Conservation (phyloP, 2,329 filamentous ascomycete genomes). For the Fusarium acutatum region DNA sequence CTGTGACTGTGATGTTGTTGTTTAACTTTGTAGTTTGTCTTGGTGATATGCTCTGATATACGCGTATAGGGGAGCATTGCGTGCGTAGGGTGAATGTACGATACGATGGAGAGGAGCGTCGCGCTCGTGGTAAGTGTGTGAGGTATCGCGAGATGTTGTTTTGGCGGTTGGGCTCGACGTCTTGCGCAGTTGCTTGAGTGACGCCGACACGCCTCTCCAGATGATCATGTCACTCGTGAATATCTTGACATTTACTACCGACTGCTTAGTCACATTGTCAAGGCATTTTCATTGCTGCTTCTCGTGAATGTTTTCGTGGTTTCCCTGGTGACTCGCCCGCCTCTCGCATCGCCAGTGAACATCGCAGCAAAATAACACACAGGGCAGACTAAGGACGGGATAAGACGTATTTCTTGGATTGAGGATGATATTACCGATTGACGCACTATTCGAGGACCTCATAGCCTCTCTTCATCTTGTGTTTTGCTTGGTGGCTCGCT, state of each 20-base stretch:
- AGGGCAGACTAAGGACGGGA: background rate
- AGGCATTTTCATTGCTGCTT: accelerated
- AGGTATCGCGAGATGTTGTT: background rate
- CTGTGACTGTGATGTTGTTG: background rate
- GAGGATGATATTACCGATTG: accelerated
- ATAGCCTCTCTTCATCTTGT: accelerated
- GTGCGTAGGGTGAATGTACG: background rate
- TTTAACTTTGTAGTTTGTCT: background rate
- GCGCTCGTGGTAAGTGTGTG: accelerated
- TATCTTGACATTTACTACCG: background rate
- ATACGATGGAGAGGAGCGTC: accelerated
- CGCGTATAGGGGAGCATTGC: background rate
- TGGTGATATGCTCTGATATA: background rate
- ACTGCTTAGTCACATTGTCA: background rate
- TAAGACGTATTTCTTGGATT: background rate
- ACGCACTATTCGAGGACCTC: accelerated
- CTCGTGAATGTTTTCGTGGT: accelerated
- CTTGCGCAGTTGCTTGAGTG: background rate
- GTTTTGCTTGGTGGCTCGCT: no score
- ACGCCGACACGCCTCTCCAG: background rate
- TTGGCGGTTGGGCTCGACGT: background rate
- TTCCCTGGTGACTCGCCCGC: background rate
- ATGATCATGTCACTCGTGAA: background rate
- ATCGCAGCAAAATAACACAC: background rate
- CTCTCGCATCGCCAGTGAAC: background rate